Evolutionary conservation across 495 filamentous ascomycete species (phyloP).

Genomic region (Alectoria sarmentosa): DNA sequence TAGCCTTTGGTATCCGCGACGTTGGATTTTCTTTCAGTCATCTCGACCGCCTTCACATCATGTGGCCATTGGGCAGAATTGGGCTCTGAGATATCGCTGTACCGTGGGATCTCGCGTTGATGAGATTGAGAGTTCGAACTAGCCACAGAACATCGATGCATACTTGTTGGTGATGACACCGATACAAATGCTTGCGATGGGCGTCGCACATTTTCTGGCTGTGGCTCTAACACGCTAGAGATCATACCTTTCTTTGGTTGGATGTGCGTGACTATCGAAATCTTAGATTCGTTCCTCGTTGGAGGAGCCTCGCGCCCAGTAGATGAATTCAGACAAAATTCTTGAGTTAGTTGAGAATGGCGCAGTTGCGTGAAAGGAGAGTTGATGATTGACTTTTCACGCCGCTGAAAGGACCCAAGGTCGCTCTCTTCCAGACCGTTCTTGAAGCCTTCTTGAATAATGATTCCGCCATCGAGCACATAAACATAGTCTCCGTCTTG

Average conservation of each 20-base stretch:
- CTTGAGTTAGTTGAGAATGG: too few relatives aligned
- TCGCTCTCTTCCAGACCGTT: constrained; percentile 35
- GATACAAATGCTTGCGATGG: neutral
- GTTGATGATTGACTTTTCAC: neutral
- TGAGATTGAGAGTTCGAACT: neutral
- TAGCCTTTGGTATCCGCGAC: neutral
- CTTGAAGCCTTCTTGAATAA: constrained; percentile 63
- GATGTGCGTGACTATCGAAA: neutral
- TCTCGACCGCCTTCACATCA: neutral
- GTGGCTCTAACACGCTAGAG: neutral
- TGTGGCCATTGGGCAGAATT: neutral
- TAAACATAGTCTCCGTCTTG: constrained; percentile 69
- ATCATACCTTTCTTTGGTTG: neutral
- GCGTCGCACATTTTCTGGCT: neutral
- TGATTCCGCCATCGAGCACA: constrained; percentile 61
- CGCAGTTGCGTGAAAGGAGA: neutral
- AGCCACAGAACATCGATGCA: neutral
- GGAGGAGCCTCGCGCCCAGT: neutral
- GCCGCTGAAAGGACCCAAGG: constrained; percentile 13
- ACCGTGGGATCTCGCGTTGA: neutral
- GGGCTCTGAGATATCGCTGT: neutral
- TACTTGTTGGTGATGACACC: neutral
- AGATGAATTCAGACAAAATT: neutral
- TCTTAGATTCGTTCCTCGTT: neutral
- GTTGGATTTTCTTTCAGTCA: neutral